Evolutionary conservation across 1,139 yeast genomes (phyloP), one percentile per base, ranked within the genome.

Genomic region (Geotrichum cucujoidarum): DNA sequence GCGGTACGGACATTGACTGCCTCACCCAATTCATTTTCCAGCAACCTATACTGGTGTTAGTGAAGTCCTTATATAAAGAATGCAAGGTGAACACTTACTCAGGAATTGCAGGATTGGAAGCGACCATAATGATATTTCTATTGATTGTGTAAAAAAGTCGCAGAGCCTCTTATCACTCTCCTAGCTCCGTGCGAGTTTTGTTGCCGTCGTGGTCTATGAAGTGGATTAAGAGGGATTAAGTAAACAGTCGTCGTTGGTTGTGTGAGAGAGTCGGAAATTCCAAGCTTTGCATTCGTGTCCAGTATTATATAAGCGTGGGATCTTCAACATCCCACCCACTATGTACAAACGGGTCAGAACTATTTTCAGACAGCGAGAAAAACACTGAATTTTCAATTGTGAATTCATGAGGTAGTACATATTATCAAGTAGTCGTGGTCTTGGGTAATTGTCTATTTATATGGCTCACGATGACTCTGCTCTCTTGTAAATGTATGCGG

Each of bases 1-100:
- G 64, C 60, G 25, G 76, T 69, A 47, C 84, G 70, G 47, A 77
- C 77, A 38, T 68, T 70, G 48, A 79, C 61, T 30, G 81, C 75
- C 48, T 73, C 73, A 1, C 80, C 80, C 6, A 70, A 65, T 18
- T 64, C 70, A 32, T 67, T 73, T 57, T 80, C 84, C 54, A 72
- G 70, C 25, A 75, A 72, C 58, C 75, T 72, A 34, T 2, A 36
- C 5, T 6, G 33, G 5, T 30, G 33, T 30, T 30, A 30, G 33
- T 5, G 30, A 18, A n/a, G n/a, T n/a, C n/a, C n/a, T n/a, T n/a
- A n/a, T n/a, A n/a, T n/a, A n/a, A n/a, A n/a, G n/a, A n/a, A n/a
- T n/a, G n/a, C n/a, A n/a, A n/a, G n/a, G n/a, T n/a, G n/a, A n/a
- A 33, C 10, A 61, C 67, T 48, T 57, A 63, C 67, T 64, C 68